Conservation (phyloP, 352 stramenopile genomes). For the Pseudoperonospora humuli region DNA sequence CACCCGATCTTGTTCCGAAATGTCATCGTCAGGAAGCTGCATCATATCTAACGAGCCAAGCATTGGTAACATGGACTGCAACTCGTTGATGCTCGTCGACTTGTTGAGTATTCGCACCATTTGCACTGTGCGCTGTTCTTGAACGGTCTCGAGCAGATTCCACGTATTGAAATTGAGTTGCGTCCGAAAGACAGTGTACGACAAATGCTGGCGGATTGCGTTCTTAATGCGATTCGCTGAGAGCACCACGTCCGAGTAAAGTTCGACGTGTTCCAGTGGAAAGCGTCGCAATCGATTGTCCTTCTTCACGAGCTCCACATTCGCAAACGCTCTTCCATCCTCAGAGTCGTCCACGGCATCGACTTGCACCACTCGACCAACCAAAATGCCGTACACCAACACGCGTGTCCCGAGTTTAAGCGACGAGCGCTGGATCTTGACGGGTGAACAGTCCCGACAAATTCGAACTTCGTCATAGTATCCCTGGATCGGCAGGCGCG, state of each 20-base stretch:
- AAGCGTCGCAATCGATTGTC: conserved; percentile 38
- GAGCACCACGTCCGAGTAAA: conserved; percentile 70
- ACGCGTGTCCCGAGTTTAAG: conserved; percentile 64
- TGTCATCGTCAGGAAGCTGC: conserved; percentile 36
- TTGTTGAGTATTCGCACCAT: conserved; percentile 85
- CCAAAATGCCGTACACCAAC: conserved; percentile 66
- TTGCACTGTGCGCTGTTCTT: conserved; percentile 78
- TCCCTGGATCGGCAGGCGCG: conserved; percentile 66
- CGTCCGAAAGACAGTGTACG: conserved; percentile 68
- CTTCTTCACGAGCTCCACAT: conserved; percentile 47
- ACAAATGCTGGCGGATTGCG: conserved; percentile 57
- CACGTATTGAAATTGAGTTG: conserved; percentile 84
- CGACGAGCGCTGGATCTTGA: conserved; percentile 59
- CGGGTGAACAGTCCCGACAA: conserved; percentile 69
- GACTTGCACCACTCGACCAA: conserved; percentile 51
- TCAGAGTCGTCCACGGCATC: conserved; percentile 54
- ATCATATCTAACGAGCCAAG: conserved; percentile 63
- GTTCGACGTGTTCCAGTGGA: conserved; percentile 59
- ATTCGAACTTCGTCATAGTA: conserved; percentile 83
- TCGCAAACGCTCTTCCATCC: conserved; percentile 47
- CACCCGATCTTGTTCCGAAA: conserved; percentile 50
- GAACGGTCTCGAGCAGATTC: conserved; percentile 71
- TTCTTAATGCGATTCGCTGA: conserved; percentile 81
- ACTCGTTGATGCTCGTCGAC: conserved; percentile 70
- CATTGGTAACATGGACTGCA: conserved; percentile 71